Evolutionary conservation across 306 rosid species (phyloP).

Genomic region (Cicer yamashitae): DNA sequence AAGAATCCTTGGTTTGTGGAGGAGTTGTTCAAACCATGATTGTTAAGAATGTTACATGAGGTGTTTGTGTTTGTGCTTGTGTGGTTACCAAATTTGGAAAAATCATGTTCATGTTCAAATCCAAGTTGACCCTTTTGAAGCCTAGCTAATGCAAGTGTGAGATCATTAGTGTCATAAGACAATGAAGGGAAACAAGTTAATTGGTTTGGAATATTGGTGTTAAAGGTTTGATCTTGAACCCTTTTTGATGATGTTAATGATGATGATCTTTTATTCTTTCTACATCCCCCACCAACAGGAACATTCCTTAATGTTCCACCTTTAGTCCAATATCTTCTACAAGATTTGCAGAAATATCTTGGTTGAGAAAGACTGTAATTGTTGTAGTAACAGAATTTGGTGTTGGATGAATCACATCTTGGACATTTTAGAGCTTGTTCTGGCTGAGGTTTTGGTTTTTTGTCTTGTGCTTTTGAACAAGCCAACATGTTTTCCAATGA

Average conservation of each 20-base stretch:
- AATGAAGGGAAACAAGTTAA: constrained; percentile 48
- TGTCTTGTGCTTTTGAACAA: constrained; percentile 65
- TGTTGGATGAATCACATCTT: constrained; percentile 90
- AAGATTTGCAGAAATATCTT: constrained; percentile 93
- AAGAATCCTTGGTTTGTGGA: constrained; percentile 55
- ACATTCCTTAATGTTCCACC: constrained; percentile 96
- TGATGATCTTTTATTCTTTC: constrained; percentile 86
- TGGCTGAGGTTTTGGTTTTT: constrained; percentile 78
- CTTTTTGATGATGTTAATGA: constrained; percentile 65
- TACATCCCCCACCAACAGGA: constrained; percentile 98
- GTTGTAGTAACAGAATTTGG: constrained; percentile 98
- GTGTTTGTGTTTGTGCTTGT: constrained; percentile 17
- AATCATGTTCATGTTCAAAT: constrained; percentile 60
- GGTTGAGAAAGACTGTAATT: constrained; percentile 96
- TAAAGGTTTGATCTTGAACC: constrained; percentile 64
- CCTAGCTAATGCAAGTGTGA: constrained; percentile 81
- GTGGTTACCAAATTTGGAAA: constrained; percentile 54
- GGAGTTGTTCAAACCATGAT: constrained; percentile 41
- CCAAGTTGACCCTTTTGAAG: constrained; percentile 76
- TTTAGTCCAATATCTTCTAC: constrained; percentile 98
- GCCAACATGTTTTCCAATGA: constrained; percentile 82
- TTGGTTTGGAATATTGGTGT: constrained; percentile 54
- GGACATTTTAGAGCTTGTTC: constrained; percentile 90
- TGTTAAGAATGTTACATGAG: constrained; percentile 51
- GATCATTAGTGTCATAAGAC: constrained; percentile 72